phyloP scores from a whole-genome alignment of 768 basidiomycete genomes.

The Phylloporus sp. region DNA sequence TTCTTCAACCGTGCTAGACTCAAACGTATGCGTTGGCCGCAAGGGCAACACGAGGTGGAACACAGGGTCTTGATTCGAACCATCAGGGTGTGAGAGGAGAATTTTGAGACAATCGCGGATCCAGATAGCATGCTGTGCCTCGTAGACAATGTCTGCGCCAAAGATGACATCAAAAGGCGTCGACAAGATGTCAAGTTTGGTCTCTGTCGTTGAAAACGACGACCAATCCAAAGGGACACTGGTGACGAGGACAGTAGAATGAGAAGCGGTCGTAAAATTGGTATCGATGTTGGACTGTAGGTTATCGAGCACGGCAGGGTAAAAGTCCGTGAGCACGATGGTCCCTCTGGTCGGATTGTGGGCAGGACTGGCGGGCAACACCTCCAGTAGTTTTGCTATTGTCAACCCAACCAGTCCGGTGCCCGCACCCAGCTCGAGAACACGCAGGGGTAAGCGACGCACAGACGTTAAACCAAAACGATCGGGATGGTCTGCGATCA shows the following conservation, averaged over 20 bases:
- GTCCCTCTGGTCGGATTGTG: conserved; percentile 8
- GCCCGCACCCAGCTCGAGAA: conserved; percentile 57
- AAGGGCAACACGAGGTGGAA: conserved; percentile 82
- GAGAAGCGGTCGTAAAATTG: conserved; percentile 28
- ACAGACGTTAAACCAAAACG: conserved; percentile 40
- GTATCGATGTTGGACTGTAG: conserved; percentile 39
- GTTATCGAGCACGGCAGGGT: conserved; percentile 47
- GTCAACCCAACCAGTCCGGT: conserved; percentile 52
- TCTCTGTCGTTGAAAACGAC: conserved; percentile 10
- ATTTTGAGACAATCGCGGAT: conserved; percentile 40
- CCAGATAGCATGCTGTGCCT: conserved; percentile 45
- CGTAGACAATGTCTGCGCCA: conserved; percentile 56
- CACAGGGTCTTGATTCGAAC: background rate
- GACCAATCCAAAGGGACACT: conserved; percentile 41
- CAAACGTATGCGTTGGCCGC: conserved; percentile 57
- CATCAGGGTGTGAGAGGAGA: conserved; percentile 32
- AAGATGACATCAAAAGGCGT: conserved; percentile 46
- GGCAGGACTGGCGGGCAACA: background rate
- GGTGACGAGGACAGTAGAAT: conserved; percentile 15
- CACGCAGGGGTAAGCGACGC: conserved; percentile 23
- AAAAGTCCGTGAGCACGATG: conserved; percentile 48
- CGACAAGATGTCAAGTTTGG: conserved; percentile 24
- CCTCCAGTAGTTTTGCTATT: conserved; percentile 31
- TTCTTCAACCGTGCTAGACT: conserved; percentile 55
- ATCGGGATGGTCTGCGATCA: conserved; percentile 56